phyloP scores from a whole-genome alignment of 306 rosid species.

The Boehmeria nivea region DNA sequence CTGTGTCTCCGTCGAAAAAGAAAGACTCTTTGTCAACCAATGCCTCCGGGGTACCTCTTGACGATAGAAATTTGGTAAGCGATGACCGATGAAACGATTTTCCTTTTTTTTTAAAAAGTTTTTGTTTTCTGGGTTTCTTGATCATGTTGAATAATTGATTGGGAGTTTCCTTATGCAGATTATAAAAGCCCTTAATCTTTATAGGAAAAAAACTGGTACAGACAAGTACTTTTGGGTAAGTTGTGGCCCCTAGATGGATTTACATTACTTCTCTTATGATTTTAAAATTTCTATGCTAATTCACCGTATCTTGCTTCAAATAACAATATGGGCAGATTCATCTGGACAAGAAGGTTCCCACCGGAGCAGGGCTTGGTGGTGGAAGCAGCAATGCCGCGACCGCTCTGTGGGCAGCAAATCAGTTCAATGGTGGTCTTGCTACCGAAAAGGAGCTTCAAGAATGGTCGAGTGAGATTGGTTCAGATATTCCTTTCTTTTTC shows the following conservation, averaged over 20 bases:
- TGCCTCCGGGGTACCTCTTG: constrained; percentile 89
- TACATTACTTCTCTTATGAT: not conserved
- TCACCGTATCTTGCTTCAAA: not conserved
- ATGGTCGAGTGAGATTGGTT: constrained; percentile 98
- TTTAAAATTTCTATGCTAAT: not conserved
- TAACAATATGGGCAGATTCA: constrained; percentile 60
- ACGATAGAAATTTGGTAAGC: constrained; percentile 78
- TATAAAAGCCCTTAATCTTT: constrained; percentile 93
- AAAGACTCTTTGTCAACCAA: constrained; percentile 77
- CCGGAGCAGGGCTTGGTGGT: constrained; percentile 99
- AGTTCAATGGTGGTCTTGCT: constrained; percentile 69
- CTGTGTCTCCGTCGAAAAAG: constrained; percentile 72
- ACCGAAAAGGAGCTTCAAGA: constrained; percentile 88
- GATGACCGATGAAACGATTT: not conserved
- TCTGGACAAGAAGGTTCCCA: constrained; percentile 86
- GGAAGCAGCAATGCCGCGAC: constrained; percentile 99
- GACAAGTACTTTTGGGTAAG: constrained; percentile 88
- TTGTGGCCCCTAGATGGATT: too few species aligned
- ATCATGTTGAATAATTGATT: not conserved
- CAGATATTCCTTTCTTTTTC: constrained; percentile 95
- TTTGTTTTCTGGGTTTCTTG: not conserved
- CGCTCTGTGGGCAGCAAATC: constrained; percentile 97
- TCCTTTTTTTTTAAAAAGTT: constrained; percentile 9
- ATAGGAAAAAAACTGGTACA: constrained; percentile 82
- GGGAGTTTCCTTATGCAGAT: constrained; percentile 49